These are phyloP conservation scores for Hibiscus tridactylites DNA, from an alignment of 345 rosid genomes.

Conservation along the genomic window DNA sequence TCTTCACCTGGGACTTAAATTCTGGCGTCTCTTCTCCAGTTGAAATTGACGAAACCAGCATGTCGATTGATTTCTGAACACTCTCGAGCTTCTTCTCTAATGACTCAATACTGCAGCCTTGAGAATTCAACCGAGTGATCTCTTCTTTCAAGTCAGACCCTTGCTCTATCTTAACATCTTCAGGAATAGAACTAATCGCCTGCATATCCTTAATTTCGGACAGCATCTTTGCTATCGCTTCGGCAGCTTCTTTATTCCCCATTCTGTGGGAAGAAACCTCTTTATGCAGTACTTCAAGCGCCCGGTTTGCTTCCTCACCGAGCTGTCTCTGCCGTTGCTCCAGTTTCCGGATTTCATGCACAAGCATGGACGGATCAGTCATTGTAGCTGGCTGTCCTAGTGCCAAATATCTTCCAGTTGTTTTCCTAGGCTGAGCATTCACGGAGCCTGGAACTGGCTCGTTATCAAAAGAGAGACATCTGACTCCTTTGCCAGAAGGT, in stretches of 20 bases:
- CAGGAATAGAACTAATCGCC: constrained; percentile 39
- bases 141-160: constrained; percentile 71
- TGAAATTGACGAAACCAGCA: constrained; percentile 55
- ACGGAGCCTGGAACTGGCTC: constrained; percentile 28
- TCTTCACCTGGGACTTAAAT: constrained; percentile 42
- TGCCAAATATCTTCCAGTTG: constrained; percentile 35
- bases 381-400: constrained; percentile 62
- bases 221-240: constrained; percentile 68
- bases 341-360: constrained; percentile 75
- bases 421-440: constrained; percentile 32
- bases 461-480: constrained; percentile 66
- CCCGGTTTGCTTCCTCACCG: constrained; percentile 86
- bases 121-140: constrained; percentile 63
- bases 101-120: constrained; percentile 54
- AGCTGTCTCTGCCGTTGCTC: constrained; percentile 79
- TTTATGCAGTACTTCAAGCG: constrained; percentile 86
- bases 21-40: constrained; percentile 42
- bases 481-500: constrained; percentile 52
- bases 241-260: constrained; percentile 77
- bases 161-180: constrained; percentile 45
- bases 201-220: constrained; percentile 82
- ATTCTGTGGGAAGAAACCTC: constrained; percentile 73
- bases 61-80: constrained; percentile 84
- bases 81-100: constrained; percentile 82
- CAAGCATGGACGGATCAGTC: constrained; percentile 65